These are phyloP conservation scores for barrel medic (Medicago truncatula) DNA, from an alignment of 306 rosid genomes.

Conservation along the genomic window DNA sequence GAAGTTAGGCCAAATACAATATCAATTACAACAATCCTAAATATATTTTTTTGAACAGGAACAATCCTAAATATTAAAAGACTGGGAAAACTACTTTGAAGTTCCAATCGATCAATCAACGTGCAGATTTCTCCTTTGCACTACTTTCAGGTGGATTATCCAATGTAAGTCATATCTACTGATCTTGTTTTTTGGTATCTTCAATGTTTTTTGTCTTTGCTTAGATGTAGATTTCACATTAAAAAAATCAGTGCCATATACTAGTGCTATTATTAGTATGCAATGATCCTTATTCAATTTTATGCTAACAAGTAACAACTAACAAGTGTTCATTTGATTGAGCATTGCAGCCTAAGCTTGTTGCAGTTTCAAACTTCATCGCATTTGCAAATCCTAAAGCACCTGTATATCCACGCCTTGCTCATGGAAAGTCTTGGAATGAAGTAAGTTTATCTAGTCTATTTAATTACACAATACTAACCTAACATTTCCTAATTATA, in stretches of 20 bases:
- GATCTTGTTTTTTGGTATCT: constrained; percentile 2
- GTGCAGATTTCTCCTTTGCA: constrained; percentile 84
- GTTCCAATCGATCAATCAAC: constrained; percentile 80
- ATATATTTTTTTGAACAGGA: no score
- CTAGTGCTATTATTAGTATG: no score
- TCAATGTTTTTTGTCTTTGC: not conserved
- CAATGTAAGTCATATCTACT: constrained; percentile 52
- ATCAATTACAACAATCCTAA: no score
- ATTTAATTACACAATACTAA: no score
- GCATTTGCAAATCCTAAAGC: constrained; percentile 85
- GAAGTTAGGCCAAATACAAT: no score
- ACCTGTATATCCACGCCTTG: constrained; percentile 89
- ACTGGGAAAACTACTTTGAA: constrained; percentile 66
- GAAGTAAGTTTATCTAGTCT: constrained; percentile 58
- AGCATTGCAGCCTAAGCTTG: constrained; percentile 68
- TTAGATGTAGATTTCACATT: no score
- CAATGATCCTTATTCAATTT: not conserved
- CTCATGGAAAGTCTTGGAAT: constrained; percentile 92
- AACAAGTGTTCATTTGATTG: constrained; percentile 22
- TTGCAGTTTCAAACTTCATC: constrained; percentile 72
- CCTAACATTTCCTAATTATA: no score
- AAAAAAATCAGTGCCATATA: no score
- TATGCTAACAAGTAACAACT: constrained; percentile 37
- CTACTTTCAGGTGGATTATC: constrained; percentile 75
- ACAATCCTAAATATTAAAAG: constrained; percentile 46